phyloP scores from a whole-genome alignment of 441 rosid genomes.

The Populus tomentosa region DNA sequence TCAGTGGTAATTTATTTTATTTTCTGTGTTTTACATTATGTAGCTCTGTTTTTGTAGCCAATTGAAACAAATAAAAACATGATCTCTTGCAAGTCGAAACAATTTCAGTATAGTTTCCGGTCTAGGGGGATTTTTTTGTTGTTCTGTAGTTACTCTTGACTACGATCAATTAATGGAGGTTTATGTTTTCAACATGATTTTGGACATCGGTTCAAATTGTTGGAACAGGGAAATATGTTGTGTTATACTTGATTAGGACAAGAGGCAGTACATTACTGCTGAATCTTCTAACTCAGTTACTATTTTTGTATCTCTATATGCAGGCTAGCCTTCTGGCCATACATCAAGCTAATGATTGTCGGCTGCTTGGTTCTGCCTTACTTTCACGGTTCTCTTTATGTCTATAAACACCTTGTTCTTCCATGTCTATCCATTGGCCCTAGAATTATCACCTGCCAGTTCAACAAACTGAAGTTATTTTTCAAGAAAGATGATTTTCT shows the following conservation, averaged over 20 bases:
- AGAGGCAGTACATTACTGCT: neutral
- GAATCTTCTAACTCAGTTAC: neutral
- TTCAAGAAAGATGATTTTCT: slow-evolving; percentile 15
- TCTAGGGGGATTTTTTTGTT: neutral
- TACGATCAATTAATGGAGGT: neutral
- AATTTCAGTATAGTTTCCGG: neutral
- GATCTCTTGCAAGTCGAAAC: neutral
- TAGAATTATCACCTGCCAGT: slow-evolving; percentile 20
- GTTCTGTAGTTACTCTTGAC: neutral
- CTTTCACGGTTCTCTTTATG: slow-evolving; percentile 39
- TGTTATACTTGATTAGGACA: neutral
- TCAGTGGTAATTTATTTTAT: slow-evolving; percentile 23
- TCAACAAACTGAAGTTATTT: slow-evolving; percentile 13
- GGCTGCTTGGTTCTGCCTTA: slow-evolving; percentile 31
- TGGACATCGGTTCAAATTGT: neutral
- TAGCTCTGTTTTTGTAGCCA: neutral
- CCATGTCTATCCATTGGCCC: slow-evolving; percentile 23
- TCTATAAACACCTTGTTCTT: slow-evolving; percentile 35
- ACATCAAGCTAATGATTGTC: slow-evolving; percentile 31
- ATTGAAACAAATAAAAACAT: neutral
- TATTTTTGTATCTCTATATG: neutral
- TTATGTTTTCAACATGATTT: neutral
- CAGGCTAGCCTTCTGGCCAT: slow-evolving; percentile 42
- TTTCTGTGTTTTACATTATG: neutral
- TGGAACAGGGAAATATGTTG: neutral